Base-by-base conservation (phyloP, 129 eudicot genomes). In the Smallanthus sonchifolius region DNA sequence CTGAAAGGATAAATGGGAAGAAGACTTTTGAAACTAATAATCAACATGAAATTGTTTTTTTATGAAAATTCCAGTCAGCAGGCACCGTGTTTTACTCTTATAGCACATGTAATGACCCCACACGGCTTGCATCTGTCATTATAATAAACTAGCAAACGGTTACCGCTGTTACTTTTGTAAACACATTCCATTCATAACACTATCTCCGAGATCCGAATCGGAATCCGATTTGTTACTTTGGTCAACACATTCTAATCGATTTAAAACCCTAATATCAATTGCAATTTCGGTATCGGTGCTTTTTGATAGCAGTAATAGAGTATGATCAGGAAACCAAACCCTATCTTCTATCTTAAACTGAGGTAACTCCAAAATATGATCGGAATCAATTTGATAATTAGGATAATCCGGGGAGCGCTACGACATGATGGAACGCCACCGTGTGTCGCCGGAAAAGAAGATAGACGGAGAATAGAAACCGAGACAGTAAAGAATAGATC, bases 281-380 rank as follows among this genome's bases (percentile, higher is more conserved):
- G 5, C 36, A 4, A 36, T 65, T 55, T 2, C 69, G 17, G 45
- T 20, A 66, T 45, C 42, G 38, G 45, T 17, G 42, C 64, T 69
- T 61, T 65, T 48, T 0, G 78, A 67, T 2, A 92, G 84, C 28
- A 91, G 19, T 40, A 94, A 60, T 64, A 94, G 76, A 17, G 91
- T 76, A 54, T 86, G 92, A 69, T 91, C 97, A 54, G 96, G 91
- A 51, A 94, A 91, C 77, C 87, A 81, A 68, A 94, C 89, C 73
- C 84, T 74, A 52, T 77, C 85, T 62, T 91, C 90, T 11, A 88
- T 74, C 39, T 74, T 82, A 38, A 83, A 64, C 7, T 77, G 77
- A 16, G 62, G 47, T 6, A 69, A 44, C 72, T 49, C 38, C 24
- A 69, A 70, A 42, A 51, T 55, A 15, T 66, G 64, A 69, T 60